Base-by-base conservation (phyloP, 306 rosid species). In the Herpetospermum pedunculosum region DNA sequence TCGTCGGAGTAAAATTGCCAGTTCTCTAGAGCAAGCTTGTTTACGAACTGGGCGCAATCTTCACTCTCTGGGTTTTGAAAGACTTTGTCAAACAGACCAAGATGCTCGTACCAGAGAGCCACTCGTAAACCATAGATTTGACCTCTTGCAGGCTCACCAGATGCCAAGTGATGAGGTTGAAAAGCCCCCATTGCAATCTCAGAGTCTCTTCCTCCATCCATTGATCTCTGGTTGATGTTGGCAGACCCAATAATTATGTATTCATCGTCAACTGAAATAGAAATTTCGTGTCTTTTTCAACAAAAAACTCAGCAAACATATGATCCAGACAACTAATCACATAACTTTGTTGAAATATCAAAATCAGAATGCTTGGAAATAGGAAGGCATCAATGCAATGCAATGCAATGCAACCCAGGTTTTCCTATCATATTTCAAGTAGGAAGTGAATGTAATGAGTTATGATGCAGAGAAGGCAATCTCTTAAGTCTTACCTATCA, bases 181-280 rank as follows among this genome's bases (percentile, higher is more conserved):
- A 81, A 91, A 77, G 88, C 99, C 16, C 99, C 97, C 92, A 89
- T 91, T 30, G 96, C 92, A 55, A 94, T 91, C 88, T 94, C 95
- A 0, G 83, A 82, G 90, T 91, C 98, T 73, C 98, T 87, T 70
- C 80, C 91, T 9, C 97, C 97, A 75, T 89, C 97, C 96, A 94
- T 91, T 25, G 92, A 94, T 73, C 96, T 91, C 30, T 89, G 90
- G 82, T 94, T 94, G 72, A 94, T 91, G 88, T 94, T 91, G 12
- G 96, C 90, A 2, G 97, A 91, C 76, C 99, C 97, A 70, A 91
- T 75, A 60, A 94, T 86, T 76, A 91, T 91, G 88, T 89, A 91
- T 62, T 94, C 99, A 77, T 94, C 98, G 47, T 91, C 97, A 67
- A 94, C 98, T 89, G 75, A 57, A 76, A 37, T 14, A 74, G 25